phyloP scores from a whole-genome alignment of 352 stramenopile genomes.

The Pilasporangium apinafurcum region DNA sequence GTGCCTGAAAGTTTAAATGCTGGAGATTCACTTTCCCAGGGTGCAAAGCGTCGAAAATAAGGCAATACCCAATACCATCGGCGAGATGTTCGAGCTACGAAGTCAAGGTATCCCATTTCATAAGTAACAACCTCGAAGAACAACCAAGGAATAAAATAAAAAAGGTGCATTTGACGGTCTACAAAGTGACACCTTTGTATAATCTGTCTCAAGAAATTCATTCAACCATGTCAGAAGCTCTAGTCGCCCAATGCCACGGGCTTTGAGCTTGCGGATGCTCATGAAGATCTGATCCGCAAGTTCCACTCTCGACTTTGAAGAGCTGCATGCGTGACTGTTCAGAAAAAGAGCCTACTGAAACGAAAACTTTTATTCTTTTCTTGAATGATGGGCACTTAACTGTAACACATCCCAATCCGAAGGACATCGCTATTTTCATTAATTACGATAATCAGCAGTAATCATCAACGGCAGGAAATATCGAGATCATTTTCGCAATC shows the following conservation, averaged over 20 bases:
- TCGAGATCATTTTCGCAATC: no score
- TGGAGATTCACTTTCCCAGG: conserved; percentile 56
- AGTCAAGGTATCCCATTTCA: neutral
- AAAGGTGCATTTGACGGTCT: neutral
- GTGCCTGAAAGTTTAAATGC: conserved; percentile 54
- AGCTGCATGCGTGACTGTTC: no score
- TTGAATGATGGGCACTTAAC: no score
- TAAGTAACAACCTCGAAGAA: neutral
- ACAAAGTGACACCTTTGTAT: conserved; percentile 74
- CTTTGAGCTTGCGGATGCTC: conserved; percentile 75
- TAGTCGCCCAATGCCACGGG: conserved; percentile 65
- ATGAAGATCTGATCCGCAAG: no score
- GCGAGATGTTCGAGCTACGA: conserved; percentile 67
- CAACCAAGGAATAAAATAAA: neutral
- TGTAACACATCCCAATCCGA: no score
- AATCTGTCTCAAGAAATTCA: conserved; percentile 76
- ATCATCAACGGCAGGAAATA: no score
- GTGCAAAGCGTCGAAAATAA: conserved; percentile 65
- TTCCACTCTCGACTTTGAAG: no score
- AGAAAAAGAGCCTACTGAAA: no score
- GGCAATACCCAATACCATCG: conserved; percentile 75
- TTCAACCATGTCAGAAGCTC: conserved; percentile 77
- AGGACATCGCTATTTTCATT: no score
- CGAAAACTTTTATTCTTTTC: no score
- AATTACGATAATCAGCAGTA: no score